These are phyloP conservation scores for Oidiodendron maius DNA, from an alignment of 495 filamentous ascomycete species.

Conservation along the genomic window DNA sequence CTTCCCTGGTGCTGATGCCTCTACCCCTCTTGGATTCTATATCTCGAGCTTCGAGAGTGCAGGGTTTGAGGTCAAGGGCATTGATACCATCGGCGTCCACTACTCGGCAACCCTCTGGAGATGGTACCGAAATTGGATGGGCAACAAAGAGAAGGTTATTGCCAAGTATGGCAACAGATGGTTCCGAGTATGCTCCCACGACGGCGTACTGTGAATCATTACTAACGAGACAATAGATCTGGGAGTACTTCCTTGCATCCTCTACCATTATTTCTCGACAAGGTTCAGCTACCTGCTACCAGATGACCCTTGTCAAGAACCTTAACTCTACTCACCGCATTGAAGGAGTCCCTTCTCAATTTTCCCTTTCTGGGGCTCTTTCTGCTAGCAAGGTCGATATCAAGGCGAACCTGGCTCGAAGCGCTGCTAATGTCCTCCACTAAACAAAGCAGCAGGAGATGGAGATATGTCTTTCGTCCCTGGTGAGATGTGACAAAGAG, in stretches of 20 bases:
- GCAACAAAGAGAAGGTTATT: constrained; percentile 87
- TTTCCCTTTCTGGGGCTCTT: constrained; percentile 67
- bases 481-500: constrained; percentile 5
- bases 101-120: constrained; percentile 96
- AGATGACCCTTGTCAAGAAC: constrained; percentile 95
- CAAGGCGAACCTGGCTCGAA: constrained; percentile 38
- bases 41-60: constrained; percentile 64
- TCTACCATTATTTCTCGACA: constrained; percentile 93
- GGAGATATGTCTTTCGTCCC: neutral
- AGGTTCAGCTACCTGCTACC: constrained; percentile 90
- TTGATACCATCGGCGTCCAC: constrained; percentile 92
- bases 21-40: constrained; percentile 70
- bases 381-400: constrained; percentile 29
- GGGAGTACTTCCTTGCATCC: constrained; percentile 96
- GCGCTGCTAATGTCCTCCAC: constrained; percentile 3
- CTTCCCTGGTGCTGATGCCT: constrained; percentile 84
- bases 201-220: neutral
- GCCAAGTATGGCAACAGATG: constrained; percentile 94
- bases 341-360: constrained; percentile 76
- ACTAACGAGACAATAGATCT: constrained; percentile 64
- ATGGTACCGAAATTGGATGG: constrained; percentile 99
- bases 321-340: constrained; percentile 93
- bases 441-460: neutral
- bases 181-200: constrained; percentile 72
- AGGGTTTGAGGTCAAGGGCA: constrained; percentile 69